phyloP scores from a whole-genome alignment of 208 protist genomes.

The Acanthamoeba polyphaga region DNA sequence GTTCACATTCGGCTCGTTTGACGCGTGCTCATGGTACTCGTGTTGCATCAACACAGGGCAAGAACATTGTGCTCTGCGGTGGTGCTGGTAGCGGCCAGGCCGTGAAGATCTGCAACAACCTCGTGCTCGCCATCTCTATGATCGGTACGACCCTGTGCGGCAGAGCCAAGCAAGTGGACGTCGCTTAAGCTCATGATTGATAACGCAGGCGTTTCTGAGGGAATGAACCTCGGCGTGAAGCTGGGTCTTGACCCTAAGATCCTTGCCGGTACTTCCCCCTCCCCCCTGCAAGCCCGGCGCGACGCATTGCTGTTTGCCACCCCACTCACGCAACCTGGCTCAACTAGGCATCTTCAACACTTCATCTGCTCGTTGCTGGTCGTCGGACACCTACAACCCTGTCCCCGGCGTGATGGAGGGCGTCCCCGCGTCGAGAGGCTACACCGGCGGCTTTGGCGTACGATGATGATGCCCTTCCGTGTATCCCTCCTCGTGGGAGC shows the following conservation, averaged over 20 bases:
- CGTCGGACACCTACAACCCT: slow-evolving; percentile 93
- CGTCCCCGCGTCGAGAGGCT: slow-evolving; percentile 83
- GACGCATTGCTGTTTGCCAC: neutral
- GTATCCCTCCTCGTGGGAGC: neutral
- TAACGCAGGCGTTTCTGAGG: slow-evolving; percentile 85
- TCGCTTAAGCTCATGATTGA: neutral
- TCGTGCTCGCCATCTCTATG: slow-evolving; percentile 92
- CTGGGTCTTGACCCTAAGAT: slow-evolving; percentile 92
- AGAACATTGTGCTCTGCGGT: slow-evolving; percentile 92
- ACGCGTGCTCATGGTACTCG: neutral
- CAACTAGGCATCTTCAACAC: slow-evolving; percentile 88
- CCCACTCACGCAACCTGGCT: neutral
- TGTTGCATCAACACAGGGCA: slow-evolving; percentile 78
- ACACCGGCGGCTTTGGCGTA: slow-evolving; percentile 82
- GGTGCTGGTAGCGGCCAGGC: slow-evolving; percentile 87
- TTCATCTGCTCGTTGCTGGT: slow-evolving; percentile 92
- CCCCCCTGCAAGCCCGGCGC: neutral
- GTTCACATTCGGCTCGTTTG: neutral
- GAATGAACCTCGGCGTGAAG: slow-evolving; percentile 89
- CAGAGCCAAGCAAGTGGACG: neutral
- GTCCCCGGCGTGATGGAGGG: slow-evolving; percentile 91
- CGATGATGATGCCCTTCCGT: neutral
- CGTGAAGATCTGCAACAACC: slow-evolving; percentile 93
- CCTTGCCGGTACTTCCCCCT: slow-evolving; percentile 80
- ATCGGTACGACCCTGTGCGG: slow-evolving; percentile 59